Percentiles rank a stretch among this genome's conserved stretches.
Evolutionary conservation across 2,329 filamentous ascomycete genomes (phyloP).

Genomic region (Fusarium tuaranense): DNA sequence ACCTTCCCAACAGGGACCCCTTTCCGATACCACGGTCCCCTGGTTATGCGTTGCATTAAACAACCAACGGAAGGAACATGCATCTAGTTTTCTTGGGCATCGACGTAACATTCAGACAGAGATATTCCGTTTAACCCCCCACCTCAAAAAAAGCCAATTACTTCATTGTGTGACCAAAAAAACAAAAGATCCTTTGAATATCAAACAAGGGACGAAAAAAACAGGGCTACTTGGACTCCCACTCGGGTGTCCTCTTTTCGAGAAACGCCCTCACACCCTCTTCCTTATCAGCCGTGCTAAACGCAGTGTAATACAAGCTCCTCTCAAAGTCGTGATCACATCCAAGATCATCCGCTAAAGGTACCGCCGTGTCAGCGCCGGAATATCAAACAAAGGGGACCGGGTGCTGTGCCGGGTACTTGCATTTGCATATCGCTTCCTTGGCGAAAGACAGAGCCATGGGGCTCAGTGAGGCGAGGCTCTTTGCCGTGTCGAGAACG

Average conservation of each 20-base stretch:
- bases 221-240: slow-evolving; percentile 17
- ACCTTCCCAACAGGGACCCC: neutral
- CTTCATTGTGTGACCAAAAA: neutral
- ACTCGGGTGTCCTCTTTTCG: slow-evolving; percentile 41
- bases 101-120: neutral
- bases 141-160: neutral
- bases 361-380: neutral
- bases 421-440: slow-evolving; percentile 45
- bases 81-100: neutral
- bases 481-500: slow-evolving; percentile 40
- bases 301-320: slow-evolving; percentile 52
- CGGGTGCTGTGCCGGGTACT: slow-evolving; percentile 5
- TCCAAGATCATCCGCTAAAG: slow-evolving; percentile 41
- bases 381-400: neutral
- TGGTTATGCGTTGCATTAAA: neutral
- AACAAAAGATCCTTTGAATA: neutral
- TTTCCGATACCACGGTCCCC: neutral
- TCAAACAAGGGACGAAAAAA: neutral
- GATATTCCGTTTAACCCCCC: neutral
- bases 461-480: slow-evolving; percentile 40
- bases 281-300: slow-evolving; percentile 48
- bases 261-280: slow-evolving; percentile 48
- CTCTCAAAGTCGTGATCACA: slow-evolving; percentile 50
- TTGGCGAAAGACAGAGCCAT: slow-evolving; percentile 45
- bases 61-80: neutral